Evolutionary conservation across 2,329 filamentous ascomycete genomes (phyloP).

Genomic region (Phialophora expanda): DNA sequence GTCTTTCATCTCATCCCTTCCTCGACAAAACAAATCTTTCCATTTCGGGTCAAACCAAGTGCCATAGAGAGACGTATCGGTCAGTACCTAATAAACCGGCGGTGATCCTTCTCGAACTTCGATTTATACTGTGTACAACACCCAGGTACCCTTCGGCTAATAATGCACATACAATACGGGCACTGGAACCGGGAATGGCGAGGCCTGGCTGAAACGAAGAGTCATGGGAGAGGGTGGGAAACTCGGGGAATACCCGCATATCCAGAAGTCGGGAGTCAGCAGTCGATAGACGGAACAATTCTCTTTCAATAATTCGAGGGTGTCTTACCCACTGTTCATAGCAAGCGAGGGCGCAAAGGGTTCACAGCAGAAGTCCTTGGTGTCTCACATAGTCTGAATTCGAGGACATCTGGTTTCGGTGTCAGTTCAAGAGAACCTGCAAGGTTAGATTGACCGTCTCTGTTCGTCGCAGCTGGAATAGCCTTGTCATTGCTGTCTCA

Average conservation of each 20-base stretch:
- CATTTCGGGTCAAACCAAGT: not conserved
- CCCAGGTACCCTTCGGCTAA: not conserved
- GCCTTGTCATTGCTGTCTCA: not conserved
- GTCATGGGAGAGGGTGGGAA: not conserved
- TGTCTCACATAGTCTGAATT: not conserved
- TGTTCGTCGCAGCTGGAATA: not conserved
- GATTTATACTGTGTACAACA: conserved; percentile 7
- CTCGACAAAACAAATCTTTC: not conserved
- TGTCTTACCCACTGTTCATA: conserved; percentile 16
- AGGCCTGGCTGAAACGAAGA: not conserved
- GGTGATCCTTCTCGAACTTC: not conserved
- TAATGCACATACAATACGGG: conserved; percentile 6
- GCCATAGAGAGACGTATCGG: not conserved
- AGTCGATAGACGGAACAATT: not conserved
- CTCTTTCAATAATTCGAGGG: not conserved
- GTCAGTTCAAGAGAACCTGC: not conserved
- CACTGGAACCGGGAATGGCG: not conserved
- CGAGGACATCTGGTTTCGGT: not conserved
- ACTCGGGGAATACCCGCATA: not conserved
- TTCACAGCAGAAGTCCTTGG: not conserved
- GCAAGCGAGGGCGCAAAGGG: conserved; percentile 25
- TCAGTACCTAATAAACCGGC: conserved; percentile 7
- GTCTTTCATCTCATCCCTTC: not conserved
- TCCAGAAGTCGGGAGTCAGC: not conserved
- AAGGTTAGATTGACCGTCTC: not conserved